Conservation (phyloP, 441 rosid species). For the Brassica balearica region DNA sequence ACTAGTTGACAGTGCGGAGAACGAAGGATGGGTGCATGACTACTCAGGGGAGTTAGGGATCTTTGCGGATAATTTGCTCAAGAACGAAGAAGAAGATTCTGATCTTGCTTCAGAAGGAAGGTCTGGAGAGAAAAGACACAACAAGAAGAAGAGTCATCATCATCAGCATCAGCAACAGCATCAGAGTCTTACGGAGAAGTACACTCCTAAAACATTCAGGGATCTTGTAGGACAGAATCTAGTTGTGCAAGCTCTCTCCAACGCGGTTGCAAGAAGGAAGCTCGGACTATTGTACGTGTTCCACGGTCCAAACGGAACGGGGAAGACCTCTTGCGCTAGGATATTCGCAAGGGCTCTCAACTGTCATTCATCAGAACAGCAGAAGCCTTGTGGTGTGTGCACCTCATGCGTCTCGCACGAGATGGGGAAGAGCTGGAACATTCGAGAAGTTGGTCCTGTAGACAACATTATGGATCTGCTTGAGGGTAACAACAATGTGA, state of each 20-base stretch:
- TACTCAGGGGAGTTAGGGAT: constrained; percentile 98
- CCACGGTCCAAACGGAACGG: constrained; percentile 97
- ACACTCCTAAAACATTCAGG: constrained; percentile 78
- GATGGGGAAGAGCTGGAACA: constrained; percentile 77
- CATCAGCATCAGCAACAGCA: constrained; percentile 48
- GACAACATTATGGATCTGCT: constrained; percentile 55
- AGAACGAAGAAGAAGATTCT: constrained; percentile 71
- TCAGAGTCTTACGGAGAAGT: constrained; percentile 86
- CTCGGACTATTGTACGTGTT: constrained; percentile 90
- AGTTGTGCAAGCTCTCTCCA: constrained; percentile 91
- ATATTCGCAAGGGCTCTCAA: constrained; percentile 92
- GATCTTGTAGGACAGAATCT: constrained; percentile 92
- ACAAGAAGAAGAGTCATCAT: no score
- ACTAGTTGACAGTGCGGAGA: constrained; percentile 73
- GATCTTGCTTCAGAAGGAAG: constrained; percentile 90
- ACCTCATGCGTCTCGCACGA: constrained; percentile 77
- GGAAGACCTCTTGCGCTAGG: constrained; percentile 96
- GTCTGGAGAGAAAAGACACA: constrained; percentile 50
- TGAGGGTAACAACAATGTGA: constrained; percentile 45
- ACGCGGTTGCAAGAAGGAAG: constrained; percentile 76
- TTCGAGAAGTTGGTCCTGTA: constrained; percentile 85
- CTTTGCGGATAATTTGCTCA: constrained; percentile 82
- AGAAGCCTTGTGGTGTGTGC: constrained; percentile 89
- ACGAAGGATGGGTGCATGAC: constrained; percentile 85
- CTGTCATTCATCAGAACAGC: constrained; percentile 79